Percentiles rank a stretch among this genome's conserved stretches.
Evolutionary conservation across 768 basidiomycete species (phyloP).

Genomic region (Cystoderma amianthinum): DNA sequence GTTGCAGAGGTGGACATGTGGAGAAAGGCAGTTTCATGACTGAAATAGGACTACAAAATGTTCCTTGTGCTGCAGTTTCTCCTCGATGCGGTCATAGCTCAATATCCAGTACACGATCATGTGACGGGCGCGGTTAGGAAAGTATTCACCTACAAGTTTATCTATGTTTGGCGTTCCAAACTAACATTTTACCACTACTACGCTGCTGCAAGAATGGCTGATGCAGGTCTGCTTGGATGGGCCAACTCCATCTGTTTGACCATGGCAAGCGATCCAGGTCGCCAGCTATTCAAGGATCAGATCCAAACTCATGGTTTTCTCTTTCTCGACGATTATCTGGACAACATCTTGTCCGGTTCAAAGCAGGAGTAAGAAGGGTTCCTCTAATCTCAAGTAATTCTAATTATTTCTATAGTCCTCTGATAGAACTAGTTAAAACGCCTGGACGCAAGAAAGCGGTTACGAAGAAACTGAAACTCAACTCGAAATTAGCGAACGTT

Average conservation of each 20-base stretch:
- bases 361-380: conserved; percentile 51
- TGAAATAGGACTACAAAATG: too few species aligned
- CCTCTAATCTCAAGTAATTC: not conserved
- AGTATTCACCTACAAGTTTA: not conserved
- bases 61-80: too few species aligned
- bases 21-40: too few species aligned
- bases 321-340: conserved; percentile 75
- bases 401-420: conserved; percentile 33
- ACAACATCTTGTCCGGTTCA: conserved; percentile 60
- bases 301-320: conserved; percentile 71
- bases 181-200: not conserved
- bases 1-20: too few species aligned
- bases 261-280: conserved; percentile 69
- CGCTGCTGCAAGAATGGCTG: conserved; percentile 22
- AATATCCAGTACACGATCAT: conserved; percentile 6
- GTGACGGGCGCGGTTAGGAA: conserved; percentile 5
- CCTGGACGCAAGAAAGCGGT: conserved; percentile 66
- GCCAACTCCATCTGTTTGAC: conserved; percentile 55
- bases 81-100: conserved; percentile 15
- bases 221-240: conserved; percentile 64
- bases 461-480: conserved; percentile 40
- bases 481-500: conserved; percentile 37
- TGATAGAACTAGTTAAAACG: conserved; percentile 80
- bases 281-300: conserved; percentile 65
- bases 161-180: not conserved